Base-by-base conservation (phyloP, 202 grass and related monocot species). In the Cymbopogon flexuosus region DNA sequence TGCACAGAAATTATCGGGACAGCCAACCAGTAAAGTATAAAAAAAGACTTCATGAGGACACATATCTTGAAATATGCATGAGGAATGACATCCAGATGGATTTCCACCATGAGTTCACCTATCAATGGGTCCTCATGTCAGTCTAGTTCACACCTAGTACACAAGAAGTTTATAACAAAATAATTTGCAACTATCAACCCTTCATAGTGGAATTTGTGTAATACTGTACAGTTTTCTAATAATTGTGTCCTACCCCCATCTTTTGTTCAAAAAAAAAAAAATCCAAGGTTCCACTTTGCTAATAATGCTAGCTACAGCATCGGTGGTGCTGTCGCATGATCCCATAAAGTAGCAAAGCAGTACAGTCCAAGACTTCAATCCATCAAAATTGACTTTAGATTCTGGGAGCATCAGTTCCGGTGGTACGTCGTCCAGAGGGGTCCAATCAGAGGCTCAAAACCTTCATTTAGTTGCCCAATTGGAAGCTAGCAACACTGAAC, bases 361-460 rank as follows among this genome's bases (percentile, higher is more conserved):
- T 82, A 68, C 79, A 16, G 9, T 45, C 59, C 70, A 7, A 79
- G 52, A 79, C 61, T 31, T 83, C 73, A 83, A 62, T 69, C 74
- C 18, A 24, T 14, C 24, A 79, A 54, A 83, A 69, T 30, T 75
- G 68, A 79, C 41, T 75, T 57, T 5, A 75, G 68, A 86, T 83
- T 89, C 62, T 79, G 11, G 49, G 24, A 83, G 87, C 67, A 89
- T 79, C 51, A 79, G 51, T 79, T 89, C 79, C 75, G 21, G 8
- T 69, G 67, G 61, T 83, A 60, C 78, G 73, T 78, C 72, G 83
- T 82, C 78, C 83, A 79, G 51, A 82, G 33, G 61, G 9, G 78
- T 85, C 39, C 66, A 85, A 89, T 89, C 83, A 68, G 33, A 77
- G 63, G 72, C 57, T 81, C 77, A 47, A 70, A 70, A 69, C 47